Conservation (phyloP, 257 asterid genomes). For the Scutellaria galericulata region DNA sequence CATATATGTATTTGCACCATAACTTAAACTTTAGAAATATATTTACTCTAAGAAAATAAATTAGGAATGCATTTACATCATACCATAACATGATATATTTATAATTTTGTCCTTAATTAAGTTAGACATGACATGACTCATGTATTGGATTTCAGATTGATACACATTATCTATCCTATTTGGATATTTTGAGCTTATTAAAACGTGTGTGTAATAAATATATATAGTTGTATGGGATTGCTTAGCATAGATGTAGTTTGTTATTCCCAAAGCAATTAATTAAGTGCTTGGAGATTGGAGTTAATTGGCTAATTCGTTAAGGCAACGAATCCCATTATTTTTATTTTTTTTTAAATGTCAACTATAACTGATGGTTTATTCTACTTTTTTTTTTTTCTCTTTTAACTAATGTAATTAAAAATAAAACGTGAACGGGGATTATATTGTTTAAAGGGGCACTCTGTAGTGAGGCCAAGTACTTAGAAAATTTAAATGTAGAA, state of each 20-base stretch:
- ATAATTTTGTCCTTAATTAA: no score
- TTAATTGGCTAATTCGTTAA: slow-evolving; percentile 45
- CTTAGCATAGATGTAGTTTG: slow-evolving; percentile 30
- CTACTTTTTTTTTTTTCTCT: no score
- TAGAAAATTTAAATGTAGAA: not conserved
- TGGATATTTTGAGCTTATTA: not conserved
- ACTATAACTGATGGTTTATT: not conserved
- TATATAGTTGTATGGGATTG: slow-evolving; percentile 1
- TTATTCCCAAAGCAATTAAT: slow-evolving; percentile 33
- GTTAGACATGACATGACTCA: no score
- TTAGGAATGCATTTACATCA: no score
- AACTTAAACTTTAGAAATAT: no score
- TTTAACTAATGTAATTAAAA: no score
- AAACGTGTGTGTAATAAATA: not conserved
- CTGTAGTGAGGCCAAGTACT: not conserved
- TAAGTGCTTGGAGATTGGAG: slow-evolving; percentile 45
- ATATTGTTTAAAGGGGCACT: no score
- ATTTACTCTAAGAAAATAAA: no score
- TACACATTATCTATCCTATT: not conserved
- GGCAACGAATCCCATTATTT: slow-evolving; percentile 44
- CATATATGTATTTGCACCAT: no score
- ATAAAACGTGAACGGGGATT: not conserved
- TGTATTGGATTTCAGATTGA: no score
- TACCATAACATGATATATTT: no score
- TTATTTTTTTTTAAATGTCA: slow-evolving; percentile 27